Conservation (phyloP, 306 rosid genomes). For the Fragaria vesca region DNA sequence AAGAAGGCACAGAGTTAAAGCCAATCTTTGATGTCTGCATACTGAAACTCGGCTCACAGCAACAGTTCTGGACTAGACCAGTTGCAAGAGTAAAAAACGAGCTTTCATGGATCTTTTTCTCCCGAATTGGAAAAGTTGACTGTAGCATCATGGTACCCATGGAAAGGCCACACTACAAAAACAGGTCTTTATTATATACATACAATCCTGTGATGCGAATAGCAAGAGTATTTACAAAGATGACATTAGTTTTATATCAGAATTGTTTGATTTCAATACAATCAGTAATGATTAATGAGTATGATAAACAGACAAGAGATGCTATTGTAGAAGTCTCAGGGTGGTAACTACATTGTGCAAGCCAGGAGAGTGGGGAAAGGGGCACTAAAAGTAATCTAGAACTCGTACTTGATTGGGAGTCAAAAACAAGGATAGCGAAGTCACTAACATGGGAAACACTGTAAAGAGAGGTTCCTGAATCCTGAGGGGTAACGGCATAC, state of each 20-base stretch:
- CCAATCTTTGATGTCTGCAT: constrained; percentile 32
- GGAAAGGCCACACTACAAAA: constrained; percentile 44
- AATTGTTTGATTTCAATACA: neutral
- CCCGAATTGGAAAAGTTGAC: constrained; percentile 40
- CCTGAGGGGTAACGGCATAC: neutral
- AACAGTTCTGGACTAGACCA: constrained; percentile 41
- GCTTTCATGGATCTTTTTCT: constrained; percentile 35
- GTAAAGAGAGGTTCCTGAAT: too few relatives aligned
- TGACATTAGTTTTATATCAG: neutral
- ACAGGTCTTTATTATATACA: constrained; percentile 7
- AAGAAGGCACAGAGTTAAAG: constrained; percentile 34
- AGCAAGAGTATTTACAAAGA: neutral
- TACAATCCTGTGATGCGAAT: neutral
- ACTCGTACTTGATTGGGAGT: neutral
- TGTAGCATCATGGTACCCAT: constrained; percentile 36
- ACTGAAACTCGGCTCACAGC: constrained; percentile 35
- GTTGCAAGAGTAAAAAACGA: constrained; percentile 32
- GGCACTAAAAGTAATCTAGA: neutral
- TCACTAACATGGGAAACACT: neutral
- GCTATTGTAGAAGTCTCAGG: neutral
- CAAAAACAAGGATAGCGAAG: neutral
- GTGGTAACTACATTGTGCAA: neutral
- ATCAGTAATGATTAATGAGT: neutral
- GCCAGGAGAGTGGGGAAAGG: neutral
- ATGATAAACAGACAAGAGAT: neutral